A percentile compares a stretch with the other conserved stretches of the same genome.
These are phyloP conservation scores for Russula emetica DNA, from an alignment of 768 basidiomycete genomes.

Conservation along the genomic window DNA sequence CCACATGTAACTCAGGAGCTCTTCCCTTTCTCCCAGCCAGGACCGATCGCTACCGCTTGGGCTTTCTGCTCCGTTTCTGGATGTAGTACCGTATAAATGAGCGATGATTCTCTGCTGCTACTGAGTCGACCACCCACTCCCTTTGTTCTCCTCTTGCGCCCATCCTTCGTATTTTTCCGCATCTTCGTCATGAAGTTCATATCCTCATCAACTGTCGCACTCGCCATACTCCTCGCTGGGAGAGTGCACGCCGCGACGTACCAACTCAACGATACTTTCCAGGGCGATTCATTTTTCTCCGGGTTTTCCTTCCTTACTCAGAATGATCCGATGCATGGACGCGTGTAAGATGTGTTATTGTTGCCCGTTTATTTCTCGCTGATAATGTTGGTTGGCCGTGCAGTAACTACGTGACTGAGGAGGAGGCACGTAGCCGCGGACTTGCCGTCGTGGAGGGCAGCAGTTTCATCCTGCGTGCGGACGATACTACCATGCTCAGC, in stretches of 20 bases:
- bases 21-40: too few relatives aligned
- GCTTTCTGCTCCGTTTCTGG: too few relatives aligned
- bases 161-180: background rate
- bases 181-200: background rate
- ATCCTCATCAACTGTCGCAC: background rate
- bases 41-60: too few relatives aligned
- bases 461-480: constrained; percentile 54
- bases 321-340: constrained; percentile 59
- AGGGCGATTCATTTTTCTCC: constrained; percentile 47
- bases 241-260: constrained; percentile 45
- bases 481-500: constrained; percentile 45
- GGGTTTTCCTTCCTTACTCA: constrained; percentile 48
- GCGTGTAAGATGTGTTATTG: constrained; percentile 46
- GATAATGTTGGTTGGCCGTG: background rate
- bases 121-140: background rate
- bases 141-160: background rate
- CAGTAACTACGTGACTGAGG: constrained; percentile 44
- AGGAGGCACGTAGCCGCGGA: constrained; percentile 49
- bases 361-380: background rate
- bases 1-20: too few relatives aligned
- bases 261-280: constrained; percentile 41
- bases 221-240: constrained; percentile 31
- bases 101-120: too few relatives aligned
- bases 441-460: constrained; percentile 53
- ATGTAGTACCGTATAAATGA: too few relatives aligned